These are phyloP conservation scores for Macrocybe gigantea DNA, from an alignment of 768 basidiomycete species.

Conservation along the genomic window DNA sequence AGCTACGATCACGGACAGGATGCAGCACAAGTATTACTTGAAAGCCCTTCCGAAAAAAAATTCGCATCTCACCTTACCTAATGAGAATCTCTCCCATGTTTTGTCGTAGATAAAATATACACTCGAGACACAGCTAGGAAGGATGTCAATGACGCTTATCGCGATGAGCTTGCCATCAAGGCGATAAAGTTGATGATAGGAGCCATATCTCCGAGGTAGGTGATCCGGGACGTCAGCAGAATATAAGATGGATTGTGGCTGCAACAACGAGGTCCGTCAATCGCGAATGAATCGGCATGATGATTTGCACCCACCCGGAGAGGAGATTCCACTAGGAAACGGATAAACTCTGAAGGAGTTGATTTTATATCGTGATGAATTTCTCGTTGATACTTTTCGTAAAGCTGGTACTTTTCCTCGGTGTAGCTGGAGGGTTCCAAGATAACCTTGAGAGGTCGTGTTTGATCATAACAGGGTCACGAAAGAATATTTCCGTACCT, in stretches of 20 bases:
- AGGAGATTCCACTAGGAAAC: constrained; percentile 79
- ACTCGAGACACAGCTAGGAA: constrained; percentile 79
- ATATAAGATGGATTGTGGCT: constrained; percentile 65
- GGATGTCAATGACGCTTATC: constrained; percentile 83
- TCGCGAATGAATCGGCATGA: not conserved
- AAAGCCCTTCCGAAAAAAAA: not conserved
- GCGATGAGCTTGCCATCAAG: constrained; percentile 81
- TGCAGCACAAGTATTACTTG: not conserved
- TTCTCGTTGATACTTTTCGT: constrained; percentile 65
- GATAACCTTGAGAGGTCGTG: constrained; percentile 41
- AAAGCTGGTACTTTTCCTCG: constrained; percentile 77
- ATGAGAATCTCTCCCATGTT: constrained; percentile 58
- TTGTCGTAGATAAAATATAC: constrained; percentile 88
- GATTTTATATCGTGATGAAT: constrained; percentile 69
- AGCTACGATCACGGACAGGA: constrained; percentile 37
- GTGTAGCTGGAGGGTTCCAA: constrained; percentile 76
- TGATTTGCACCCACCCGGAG: constrained; percentile 45
- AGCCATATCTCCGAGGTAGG: constrained; percentile 80
- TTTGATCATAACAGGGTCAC: not conserved
- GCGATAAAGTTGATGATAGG: constrained; percentile 86
- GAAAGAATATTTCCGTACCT: constrained; percentile 31
- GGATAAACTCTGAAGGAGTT: constrained; percentile 45
- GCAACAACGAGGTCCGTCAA: not conserved
- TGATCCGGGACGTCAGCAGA: constrained; percentile 37
- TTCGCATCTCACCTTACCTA: constrained; percentile 60